A percentile compares a stretch with the other conserved stretches of the same genome.
Evolutionary conservation across 495 filamentous ascomycete species (phyloP).

Genomic region (Aspergillus wentii): DNA sequence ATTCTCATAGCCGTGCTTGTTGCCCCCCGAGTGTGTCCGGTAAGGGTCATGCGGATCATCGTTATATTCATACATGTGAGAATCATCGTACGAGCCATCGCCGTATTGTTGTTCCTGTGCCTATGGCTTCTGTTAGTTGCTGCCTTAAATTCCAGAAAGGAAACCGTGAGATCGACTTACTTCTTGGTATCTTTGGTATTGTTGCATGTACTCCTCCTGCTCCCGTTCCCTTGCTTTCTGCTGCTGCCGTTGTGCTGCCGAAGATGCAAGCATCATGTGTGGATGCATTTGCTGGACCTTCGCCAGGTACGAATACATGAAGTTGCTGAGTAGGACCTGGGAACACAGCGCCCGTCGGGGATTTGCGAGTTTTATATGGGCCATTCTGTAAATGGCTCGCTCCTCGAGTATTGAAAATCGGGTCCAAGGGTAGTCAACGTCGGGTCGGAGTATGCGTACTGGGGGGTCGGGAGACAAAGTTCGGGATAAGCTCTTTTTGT

Average conservation of each 20-base stretch:
- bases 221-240: slow-evolving; percentile 62
- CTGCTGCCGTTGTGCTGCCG: slow-evolving; percentile 51
- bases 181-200: slow-evolving; percentile 64
- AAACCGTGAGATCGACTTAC: slow-evolving; percentile 30
- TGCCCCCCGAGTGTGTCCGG: slow-evolving; percentile 47
- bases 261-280: slow-evolving; percentile 69
- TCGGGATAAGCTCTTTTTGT: slow-evolving; percentile 71
- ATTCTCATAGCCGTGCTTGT: slow-evolving; percentile 45
- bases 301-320: slow-evolving; percentile 99
- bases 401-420: slow-evolving; percentile 95
- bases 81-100: slow-evolving; percentile 51
- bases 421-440: slow-evolving; percentile 93
- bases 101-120: slow-evolving; percentile 50
- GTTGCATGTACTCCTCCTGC: slow-evolving; percentile 46
- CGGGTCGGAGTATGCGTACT: slow-evolving; percentile 64
- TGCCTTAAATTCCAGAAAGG: background rate
- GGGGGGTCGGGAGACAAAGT: slow-evolving; percentile 79
- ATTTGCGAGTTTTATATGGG: slow-evolving; percentile 97
- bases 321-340: slow-evolving; percentile 96
- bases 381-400: slow-evolving; percentile 96
- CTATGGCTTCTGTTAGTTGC: no score
- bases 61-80: slow-evolving; percentile 55
- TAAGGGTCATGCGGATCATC: slow-evolving; percentile 47
- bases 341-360: slow-evolving; percentile 88
- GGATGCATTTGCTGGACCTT: slow-evolving; percentile 99